These are phyloP conservation scores for Carex parvula DNA, from an alignment of 176 grass and related monocot species.

Conservation along the genomic window DNA sequence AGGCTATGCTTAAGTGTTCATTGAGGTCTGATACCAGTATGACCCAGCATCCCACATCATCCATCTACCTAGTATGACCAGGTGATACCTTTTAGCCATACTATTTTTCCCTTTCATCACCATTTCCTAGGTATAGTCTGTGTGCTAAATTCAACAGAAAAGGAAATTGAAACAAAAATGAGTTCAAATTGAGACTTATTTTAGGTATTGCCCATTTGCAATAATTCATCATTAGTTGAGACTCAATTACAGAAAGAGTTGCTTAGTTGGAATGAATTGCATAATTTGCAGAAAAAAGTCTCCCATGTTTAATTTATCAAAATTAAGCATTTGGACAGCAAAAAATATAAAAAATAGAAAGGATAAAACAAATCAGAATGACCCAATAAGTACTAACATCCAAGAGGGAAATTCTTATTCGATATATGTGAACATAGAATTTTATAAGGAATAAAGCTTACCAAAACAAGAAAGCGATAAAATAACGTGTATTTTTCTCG, in stretches of 20 bases:
- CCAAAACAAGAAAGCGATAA: constrained; percentile 93
- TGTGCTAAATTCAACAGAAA: not conserved
- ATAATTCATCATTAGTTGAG: not conserved
- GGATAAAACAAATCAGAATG: not conserved
- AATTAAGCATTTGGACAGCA: not conserved
- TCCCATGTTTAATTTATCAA: not conserved
- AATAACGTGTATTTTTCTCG: constrained; percentile 97
- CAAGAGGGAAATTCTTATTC: not conserved
- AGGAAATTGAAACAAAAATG: not conserved
- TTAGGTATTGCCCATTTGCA: not conserved
- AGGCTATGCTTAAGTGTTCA: not conserved
- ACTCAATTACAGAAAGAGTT: not conserved
- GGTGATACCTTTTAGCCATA: not conserved
- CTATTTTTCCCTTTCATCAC: not conserved
- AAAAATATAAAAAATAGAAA: not conserved
- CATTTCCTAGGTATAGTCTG: not conserved
- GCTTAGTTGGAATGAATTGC: not conserved
- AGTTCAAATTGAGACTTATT: not conserved
- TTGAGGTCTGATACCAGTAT: not conserved
- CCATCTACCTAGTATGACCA: not conserved
- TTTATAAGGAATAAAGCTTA: constrained; percentile 39
- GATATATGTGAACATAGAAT: not conserved
- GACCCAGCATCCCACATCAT: not conserved
- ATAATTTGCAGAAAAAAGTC: not conserved
- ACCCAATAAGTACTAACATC: not conserved